These are phyloP conservation scores for Camelina sativa DNA, from an alignment of 345 rosid genomes.

Conservation along the genomic window DNA sequence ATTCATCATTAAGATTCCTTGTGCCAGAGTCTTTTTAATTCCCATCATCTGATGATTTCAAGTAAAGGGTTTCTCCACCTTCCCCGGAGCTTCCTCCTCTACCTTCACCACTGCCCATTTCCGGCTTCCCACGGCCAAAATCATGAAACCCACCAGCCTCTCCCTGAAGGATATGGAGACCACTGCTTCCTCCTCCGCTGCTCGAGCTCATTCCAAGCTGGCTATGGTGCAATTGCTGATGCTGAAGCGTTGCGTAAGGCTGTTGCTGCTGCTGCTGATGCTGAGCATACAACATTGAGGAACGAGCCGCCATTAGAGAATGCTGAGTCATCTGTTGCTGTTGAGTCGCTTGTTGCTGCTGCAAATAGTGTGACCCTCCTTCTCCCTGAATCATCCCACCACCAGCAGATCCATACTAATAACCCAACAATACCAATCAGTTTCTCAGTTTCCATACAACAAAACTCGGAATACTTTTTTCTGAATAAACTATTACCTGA, in stretches of 20 bases:
- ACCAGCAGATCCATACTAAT: slow-evolving; percentile 67
- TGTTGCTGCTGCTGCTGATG: slow-evolving; percentile 53
- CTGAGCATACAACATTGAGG: slow-evolving; percentile 88
- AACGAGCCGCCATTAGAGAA: slow-evolving; percentile 85
- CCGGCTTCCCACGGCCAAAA: slow-evolving; percentile 85
- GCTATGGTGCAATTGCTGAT: slow-evolving; percentile 84
- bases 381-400: slow-evolving; percentile 73
- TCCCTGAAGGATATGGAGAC: slow-evolving; percentile 51
- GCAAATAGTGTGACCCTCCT: slow-evolving; percentile 83
- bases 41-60: slow-evolving; percentile 79
- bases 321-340: slow-evolving; percentile 89
- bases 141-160: slow-evolving; percentile 70
- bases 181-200: slow-evolving; percentile 71
- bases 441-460: background rate
- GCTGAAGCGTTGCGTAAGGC: slow-evolving; percentile 78
- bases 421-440: background rate
- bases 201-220: slow-evolving; percentile 92
- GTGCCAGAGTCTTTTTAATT: slow-evolving; percentile 54
- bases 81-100: slow-evolving; percentile 85
- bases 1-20: slow-evolving; percentile 31
- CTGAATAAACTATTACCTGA: slow-evolving; percentile 56
- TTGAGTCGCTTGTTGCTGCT: slow-evolving; percentile 90
- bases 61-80: slow-evolving; percentile 90
- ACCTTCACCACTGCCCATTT: slow-evolving; percentile 76
- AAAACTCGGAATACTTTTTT: background rate